Conservation (phyloP, 2,329 filamentous ascomycete species). For the Colletotrichum costaricense region DNA sequence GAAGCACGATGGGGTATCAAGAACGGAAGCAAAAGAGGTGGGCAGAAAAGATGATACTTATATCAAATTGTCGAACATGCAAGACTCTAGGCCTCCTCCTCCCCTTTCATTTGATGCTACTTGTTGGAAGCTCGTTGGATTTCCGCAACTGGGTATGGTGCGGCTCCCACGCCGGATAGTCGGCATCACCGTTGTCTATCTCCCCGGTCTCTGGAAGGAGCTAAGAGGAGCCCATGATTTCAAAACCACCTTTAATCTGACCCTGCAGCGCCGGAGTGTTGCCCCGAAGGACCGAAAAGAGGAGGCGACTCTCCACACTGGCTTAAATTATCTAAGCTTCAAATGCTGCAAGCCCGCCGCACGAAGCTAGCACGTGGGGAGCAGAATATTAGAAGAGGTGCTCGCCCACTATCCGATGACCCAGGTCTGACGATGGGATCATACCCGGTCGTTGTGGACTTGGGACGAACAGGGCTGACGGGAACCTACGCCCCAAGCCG, state of each 20-base stretch:
- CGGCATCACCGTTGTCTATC: constrained; percentile 3
- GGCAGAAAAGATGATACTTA: constrained; percentile 11
- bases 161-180: constrained; percentile 7
- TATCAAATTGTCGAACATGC: background rate
- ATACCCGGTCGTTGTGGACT: background rate
- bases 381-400: background rate
- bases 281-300: background rate
- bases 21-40: background rate
- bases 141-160: background rate
- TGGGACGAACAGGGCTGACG: constrained; percentile 3
- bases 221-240: constrained; percentile 17
- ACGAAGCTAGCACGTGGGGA: constrained; percentile 2
- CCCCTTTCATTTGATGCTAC: background rate
- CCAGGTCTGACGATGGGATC: background rate
- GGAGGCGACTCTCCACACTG: background rate
- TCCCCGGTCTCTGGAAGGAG: background rate
- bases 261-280: constrained; percentile 5
- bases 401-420: background rate
- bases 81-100: background rate
- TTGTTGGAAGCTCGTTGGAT: background rate
- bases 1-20: constrained; percentile 10
- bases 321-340: constrained; percentile 11
- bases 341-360: constrained; percentile 12
- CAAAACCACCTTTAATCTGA: constrained; percentile 11
- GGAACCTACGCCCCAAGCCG: background rate